These are phyloP conservation scores for Pascua guehoae DNA, from an alignment of 1,284 basidiomycete species.

Conservation along the genomic window DNA sequence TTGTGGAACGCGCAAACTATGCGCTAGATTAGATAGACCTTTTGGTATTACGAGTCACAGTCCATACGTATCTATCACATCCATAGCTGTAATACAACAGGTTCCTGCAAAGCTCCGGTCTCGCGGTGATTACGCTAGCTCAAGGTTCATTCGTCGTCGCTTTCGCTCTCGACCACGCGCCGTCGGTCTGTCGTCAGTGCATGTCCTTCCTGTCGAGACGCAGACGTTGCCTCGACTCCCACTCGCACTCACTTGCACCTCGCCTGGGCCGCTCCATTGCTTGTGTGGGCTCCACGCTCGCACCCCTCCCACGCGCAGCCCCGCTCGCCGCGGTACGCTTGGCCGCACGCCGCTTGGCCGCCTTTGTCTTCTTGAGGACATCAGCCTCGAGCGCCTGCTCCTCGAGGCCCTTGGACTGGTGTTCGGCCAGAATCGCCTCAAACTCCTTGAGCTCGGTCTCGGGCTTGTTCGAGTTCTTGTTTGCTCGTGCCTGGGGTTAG, in stretches of 20 bases:
- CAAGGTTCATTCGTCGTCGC: slow-evolving; percentile 16
- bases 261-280: too few species aligned
- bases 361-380: slow-evolving; percentile 73
- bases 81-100: not conserved
- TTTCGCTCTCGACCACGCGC: slow-evolving; percentile 17
- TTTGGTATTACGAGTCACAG: not conserved
- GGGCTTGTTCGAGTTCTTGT: slow-evolving; percentile 84
- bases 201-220: too few species aligned
- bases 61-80: slow-evolving; percentile 2
- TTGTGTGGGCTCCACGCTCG: too few species aligned
- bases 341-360: slow-evolving; percentile 62
- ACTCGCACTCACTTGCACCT: too few species aligned
- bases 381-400: slow-evolving; percentile 83
- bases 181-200: not conserved
- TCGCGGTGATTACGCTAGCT: too few species aligned
- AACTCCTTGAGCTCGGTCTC: slow-evolving; percentile 87
- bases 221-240: too few species aligned
- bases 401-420: slow-evolving; percentile 79
- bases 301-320: not conserved
- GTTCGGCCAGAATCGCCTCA: slow-evolving; percentile 78
- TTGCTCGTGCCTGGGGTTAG: slow-evolving; percentile 57
- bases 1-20: too few species aligned
- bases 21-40: slow-evolving; percentile 1
- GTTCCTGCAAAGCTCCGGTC: too few species aligned
- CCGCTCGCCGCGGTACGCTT: slow-evolving; percentile 21